Conservation (phyloP, 2,329 filamentous ascomycete species). For the Cryphonectria radicalis region DNA sequence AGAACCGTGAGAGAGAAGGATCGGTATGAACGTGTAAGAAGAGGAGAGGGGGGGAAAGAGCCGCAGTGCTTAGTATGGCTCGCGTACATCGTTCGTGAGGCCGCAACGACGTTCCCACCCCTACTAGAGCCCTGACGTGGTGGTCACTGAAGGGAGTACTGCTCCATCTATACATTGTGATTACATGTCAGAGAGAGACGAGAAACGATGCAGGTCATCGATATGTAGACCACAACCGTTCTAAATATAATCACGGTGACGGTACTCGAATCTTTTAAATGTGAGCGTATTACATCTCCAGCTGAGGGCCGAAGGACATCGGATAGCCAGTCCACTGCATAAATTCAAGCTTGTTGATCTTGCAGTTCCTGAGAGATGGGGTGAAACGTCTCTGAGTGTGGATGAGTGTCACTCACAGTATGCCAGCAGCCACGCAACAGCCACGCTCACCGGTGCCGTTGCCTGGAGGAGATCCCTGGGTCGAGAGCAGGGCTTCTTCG, state of each 20-base stretch:
- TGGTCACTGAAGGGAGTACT: not conserved
- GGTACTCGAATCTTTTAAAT: not conserved
- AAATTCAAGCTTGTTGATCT: constrained; percentile 12
- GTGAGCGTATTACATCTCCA: not conserved
- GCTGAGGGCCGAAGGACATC: not conserved
- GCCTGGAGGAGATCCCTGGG: not conserved
- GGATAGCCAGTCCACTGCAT: not conserved
- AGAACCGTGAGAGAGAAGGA: not conserved
- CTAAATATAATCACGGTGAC: not conserved
- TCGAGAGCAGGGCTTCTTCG: constrained; percentile 9
- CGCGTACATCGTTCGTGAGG: not conserved
- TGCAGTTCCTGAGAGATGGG: constrained; percentile 12
- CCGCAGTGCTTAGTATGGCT: not conserved
- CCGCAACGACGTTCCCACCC: not conserved
- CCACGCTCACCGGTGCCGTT: not conserved
- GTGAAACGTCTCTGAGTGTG: constrained; percentile 18
- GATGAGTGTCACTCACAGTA: constrained; percentile 5
- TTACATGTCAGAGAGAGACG: no score
- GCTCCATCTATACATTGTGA: not conserved
- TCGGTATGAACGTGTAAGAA: not conserved
- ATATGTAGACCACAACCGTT: not conserved
- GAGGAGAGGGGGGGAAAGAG: not conserved
- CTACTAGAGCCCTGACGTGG: no score
- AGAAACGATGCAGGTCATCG: not conserved
- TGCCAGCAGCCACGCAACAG: constrained; percentile 10